These are phyloP conservation scores for Hymenoscyphus repandus DNA, from an alignment of 2,329 filamentous ascomycete genomes.

Conservation along the genomic window DNA sequence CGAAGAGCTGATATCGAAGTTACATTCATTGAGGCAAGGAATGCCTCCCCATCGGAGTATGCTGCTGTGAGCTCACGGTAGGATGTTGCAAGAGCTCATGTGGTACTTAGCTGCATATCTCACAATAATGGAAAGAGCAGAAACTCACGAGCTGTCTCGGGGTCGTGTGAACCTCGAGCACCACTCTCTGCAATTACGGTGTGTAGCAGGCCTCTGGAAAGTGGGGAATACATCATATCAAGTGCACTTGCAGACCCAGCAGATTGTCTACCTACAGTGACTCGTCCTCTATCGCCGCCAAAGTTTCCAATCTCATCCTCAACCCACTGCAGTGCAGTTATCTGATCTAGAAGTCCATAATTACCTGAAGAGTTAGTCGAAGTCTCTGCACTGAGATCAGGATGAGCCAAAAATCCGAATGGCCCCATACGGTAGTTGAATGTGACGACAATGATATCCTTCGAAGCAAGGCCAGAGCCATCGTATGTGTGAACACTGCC, in stretches of 20 bases:
- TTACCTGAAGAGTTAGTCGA: constrained; percentile 32
- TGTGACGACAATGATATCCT: constrained; percentile 39
- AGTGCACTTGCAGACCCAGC: constrained; percentile 20
- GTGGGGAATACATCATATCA: constrained; percentile 26
- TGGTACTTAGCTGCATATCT: constrained; percentile 4
- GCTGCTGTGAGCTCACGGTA: constrained; percentile 25
- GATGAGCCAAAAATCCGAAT: constrained; percentile 44
- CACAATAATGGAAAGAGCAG: background rate
- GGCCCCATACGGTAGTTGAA: constrained; percentile 44
- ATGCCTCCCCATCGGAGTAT: constrained; percentile 14
- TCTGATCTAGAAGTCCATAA: constrained; percentile 43
- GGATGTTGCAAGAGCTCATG: constrained; percentile 25
- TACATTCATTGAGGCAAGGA: constrained; percentile 19
- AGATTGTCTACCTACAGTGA: constrained; percentile 40
- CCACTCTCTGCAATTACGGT: constrained; percentile 32
- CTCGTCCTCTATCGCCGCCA: constrained; percentile 39
- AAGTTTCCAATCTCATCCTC: constrained; percentile 38
- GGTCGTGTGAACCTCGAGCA: constrained; percentile 29
- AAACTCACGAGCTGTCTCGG: constrained; percentile 5
- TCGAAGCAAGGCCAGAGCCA: constrained; percentile 36
- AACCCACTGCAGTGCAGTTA: constrained; percentile 45
- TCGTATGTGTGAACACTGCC: constrained; percentile 35
- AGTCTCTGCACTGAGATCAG: constrained; percentile 31
- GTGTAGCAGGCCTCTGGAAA: constrained; percentile 22
- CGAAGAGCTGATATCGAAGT: constrained; percentile 21